These are phyloP conservation scores for Lepiota venenata DNA, from an alignment of 768 basidiomycete genomes.

Conservation along the genomic window DNA sequence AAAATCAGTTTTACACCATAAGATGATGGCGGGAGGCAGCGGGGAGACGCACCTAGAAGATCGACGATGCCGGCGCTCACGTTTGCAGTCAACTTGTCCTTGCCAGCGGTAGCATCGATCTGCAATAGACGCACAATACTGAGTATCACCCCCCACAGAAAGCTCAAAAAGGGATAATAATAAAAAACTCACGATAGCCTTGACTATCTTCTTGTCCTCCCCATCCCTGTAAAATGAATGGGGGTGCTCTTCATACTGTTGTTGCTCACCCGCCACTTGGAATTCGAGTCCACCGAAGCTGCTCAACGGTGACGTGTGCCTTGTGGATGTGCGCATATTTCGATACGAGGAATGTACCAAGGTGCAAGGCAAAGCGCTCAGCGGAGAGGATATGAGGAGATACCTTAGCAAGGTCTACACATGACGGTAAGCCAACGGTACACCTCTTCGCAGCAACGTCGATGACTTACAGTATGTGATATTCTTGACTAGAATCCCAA, in stretches of 20 bases:
- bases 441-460: not conserved
- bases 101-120: conserved; percentile 66
- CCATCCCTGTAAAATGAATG: conserved; percentile 90
- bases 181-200: conserved; percentile 44
- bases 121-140: conserved; percentile 19
- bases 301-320: conserved; percentile 68
- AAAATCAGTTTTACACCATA: not conserved
- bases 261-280: conserved; percentile 38
- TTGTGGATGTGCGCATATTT: conserved; percentile 77
- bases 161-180: conserved; percentile 11
- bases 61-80: conserved; percentile 74
- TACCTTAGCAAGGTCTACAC: conserved; percentile 76
- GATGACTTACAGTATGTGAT: conserved; percentile 53
- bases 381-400: conserved; percentile 85
- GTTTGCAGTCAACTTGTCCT: conserved; percentile 55
- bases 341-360: conserved; percentile 78
- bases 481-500: conserved; percentile 51
- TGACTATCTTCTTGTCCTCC: conserved; percentile 77
- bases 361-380: conserved; percentile 84
- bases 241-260: conserved; percentile 43
- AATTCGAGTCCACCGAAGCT: conserved; percentile 85
- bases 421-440: not conserved
- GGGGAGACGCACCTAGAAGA: conserved; percentile 58
- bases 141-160: not conserved
- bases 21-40: not conserved